Percentiles rank a stretch among this genome's conserved stretches.
These are phyloP conservation scores for Cladosporium phlei DNA, from an alignment of 2,329 filamentous ascomycete genomes.

Conservation along the genomic window DNA sequence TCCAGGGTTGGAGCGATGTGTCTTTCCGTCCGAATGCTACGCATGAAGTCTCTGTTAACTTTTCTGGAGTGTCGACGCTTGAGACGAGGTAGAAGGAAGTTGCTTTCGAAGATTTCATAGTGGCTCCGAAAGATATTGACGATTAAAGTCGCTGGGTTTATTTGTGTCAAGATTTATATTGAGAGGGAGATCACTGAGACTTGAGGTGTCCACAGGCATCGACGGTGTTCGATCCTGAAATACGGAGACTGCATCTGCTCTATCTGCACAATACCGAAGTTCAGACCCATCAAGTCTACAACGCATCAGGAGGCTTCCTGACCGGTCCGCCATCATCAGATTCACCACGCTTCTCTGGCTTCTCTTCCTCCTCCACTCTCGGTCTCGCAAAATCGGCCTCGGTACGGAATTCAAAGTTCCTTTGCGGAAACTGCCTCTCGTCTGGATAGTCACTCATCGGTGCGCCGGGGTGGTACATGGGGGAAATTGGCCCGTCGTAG, in stretches of 20 bases:
- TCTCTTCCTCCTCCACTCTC: slow-evolving; percentile 18
- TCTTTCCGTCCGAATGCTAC: slow-evolving; percentile 23
- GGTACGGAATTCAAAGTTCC: slow-evolving; percentile 10
- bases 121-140: slow-evolving; percentile 2
- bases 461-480: background rate
- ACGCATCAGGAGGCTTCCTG: too few species aligned
- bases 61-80: slow-evolving; percentile 3
- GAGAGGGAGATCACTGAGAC: too few species aligned
- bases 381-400: slow-evolving; percentile 13
- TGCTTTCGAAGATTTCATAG: slow-evolving; percentile 20
- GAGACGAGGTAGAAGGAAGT: slow-evolving; percentile 18
- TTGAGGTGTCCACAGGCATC: too few species aligned
- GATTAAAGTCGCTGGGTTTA: too few species aligned
- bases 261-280: too few species aligned
- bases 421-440: background rate
- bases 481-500: background rate
- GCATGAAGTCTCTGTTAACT: background rate
- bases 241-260: too few species aligned
- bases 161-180: too few species aligned
- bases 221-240: too few species aligned
- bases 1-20: slow-evolving; percentile 29
- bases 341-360: slow-evolving; percentile 17
- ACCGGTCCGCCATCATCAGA: slow-evolving; percentile 14
- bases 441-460: background rate
- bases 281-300: too few species aligned